Base-by-base conservation (phyloP, 2,329 filamentous ascomycete species). In the Dissoconium aciculare region DNA sequence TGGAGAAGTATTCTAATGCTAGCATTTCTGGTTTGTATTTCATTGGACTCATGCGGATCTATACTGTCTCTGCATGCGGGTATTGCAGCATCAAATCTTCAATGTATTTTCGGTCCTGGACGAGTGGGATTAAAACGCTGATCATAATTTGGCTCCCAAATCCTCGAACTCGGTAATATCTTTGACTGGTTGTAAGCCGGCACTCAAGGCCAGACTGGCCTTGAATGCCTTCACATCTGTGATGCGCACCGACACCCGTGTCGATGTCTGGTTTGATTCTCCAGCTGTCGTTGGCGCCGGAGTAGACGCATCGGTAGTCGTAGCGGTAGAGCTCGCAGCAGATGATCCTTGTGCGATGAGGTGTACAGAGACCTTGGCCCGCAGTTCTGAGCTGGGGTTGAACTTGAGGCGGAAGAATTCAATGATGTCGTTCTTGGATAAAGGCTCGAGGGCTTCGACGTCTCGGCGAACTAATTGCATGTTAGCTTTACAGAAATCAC, bases 131-230 rank as follows among this genome's bases (percentile, higher is more conserved):
- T n/a, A n/a, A n/a, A n/a, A n/a, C n/a, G n/a, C n/a, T n/a, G 19
- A 23, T 30, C 41, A 55, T 11, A 94, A 65, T 61, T 94, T 94
- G 10, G 80, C 60, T 40, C 81, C 82, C 36, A 76, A 63, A 36
- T 94, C 87, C 52, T 93, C 80, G 55, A 87, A 95, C 48, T 84
- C 79, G 38, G 67, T 77, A 33, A 95, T 55, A 42, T 89, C 78
- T 49, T 69, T 75, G 16, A 80, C 70, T 0, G 85, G 71, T 38
- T 66, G 66, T 2, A 84, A 72, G 1, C 81, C 87, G 13, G 69
- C 65, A 40, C 75, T 89, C 15, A 82, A 68, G 36, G 69, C 62
- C 45, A 94, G 63, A 10, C 71, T 64, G 1, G 80, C 74, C 64
- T 89, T 92, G 67, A 78, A 94, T 16, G 70, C 67, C 37, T 78